These are phyloP conservation scores for Trametes polyzona DNA, from an alignment of 1,284 basidiomycete genomes.

Conservation along the genomic window DNA sequence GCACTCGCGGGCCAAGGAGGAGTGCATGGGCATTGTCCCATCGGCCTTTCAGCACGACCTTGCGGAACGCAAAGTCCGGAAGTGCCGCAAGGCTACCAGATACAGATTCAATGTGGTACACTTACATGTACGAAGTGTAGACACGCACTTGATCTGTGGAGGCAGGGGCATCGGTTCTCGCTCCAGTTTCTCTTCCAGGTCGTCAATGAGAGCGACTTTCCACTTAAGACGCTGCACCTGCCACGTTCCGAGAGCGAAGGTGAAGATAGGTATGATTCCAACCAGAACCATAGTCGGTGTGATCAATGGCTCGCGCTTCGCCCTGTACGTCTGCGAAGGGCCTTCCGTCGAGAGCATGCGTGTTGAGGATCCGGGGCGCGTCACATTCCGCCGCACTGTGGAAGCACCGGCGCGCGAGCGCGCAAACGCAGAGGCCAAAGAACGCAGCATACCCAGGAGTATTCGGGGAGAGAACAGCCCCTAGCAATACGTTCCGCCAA, in stretches of 20 bases:
- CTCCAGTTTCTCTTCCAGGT: conserved; percentile 90
- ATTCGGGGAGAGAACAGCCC: not conserved
- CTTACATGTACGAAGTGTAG: not conserved
- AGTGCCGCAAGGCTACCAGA: conserved; percentile 60
- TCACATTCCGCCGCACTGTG: not conserved
- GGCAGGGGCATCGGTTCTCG: conserved; percentile 83
- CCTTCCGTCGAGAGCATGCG: conserved; percentile 19
- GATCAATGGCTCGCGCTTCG: conserved; percentile 59
- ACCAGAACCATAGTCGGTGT: conserved; percentile 80
- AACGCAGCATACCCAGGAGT: conserved; percentile 6
- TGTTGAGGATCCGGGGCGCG: conserved; percentile 1
- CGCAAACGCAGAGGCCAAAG: conserved; percentile 10
- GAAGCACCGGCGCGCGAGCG: not conserved
- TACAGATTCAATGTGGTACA: not conserved
- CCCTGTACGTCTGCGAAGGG: conserved; percentile 47
- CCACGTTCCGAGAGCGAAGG: conserved; percentile 94
- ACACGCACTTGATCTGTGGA: conserved; percentile 81
- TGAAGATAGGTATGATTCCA: conserved; percentile 88
- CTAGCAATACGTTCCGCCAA: not conserved
- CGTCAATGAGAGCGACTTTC: conserved; percentile 95
- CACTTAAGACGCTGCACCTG: conserved; percentile 91
- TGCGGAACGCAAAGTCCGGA: conserved; percentile 87
- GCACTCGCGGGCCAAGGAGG: conserved; percentile 84
- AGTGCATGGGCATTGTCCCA: conserved; percentile 83
- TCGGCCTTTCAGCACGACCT: conserved; percentile 77